Conservation (phyloP, 441 rosid species). For the Eruca vesicaria region DNA sequence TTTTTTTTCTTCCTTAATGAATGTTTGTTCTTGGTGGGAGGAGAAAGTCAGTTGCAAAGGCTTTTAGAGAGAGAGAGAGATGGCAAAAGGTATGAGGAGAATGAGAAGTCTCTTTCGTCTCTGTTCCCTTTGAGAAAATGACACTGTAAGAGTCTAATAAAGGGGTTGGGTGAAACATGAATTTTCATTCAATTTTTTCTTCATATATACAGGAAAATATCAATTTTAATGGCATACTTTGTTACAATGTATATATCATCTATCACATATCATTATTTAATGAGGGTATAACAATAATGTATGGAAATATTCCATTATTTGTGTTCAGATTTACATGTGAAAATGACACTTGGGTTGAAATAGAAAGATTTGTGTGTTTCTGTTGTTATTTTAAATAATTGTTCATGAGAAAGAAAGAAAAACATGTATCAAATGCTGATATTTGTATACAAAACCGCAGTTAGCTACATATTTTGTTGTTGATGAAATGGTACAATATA, state of each 20-base stretch:
- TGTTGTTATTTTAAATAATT: neutral
- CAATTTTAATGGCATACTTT: conserved; percentile 20
- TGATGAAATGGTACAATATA: conserved; percentile 4
- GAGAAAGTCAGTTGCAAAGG: conserved; percentile 57
- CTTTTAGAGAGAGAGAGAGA: conserved; percentile 35
- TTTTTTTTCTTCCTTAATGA: conserved; percentile 24
- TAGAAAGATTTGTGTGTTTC: conserved; percentile 22
- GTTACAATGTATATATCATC: conserved; percentile 37
- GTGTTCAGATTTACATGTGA: conserved; percentile 36
- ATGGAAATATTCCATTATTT: conserved; percentile 30
- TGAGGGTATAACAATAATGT: conserved; percentile 33
- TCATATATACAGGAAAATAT: neutral
- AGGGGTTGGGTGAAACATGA: conserved; percentile 39
- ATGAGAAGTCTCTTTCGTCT: conserved; percentile 81
- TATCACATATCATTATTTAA: conserved; percentile 35
- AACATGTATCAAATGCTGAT: neutral
- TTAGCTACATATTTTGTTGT: conserved; percentile 1
- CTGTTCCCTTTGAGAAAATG: conserved; percentile 82
- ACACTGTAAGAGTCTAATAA: conserved; percentile 61
- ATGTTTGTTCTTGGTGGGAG: conserved; percentile 34
- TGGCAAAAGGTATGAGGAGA: conserved; percentile 66
- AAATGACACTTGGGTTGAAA: conserved; percentile 35
- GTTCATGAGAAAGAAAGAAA: neutral
- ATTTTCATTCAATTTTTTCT: conserved; percentile 30
- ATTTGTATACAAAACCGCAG: neutral